Evolutionary conservation across 805 yeast species (phyloP), one percentile per base, ranked within the genome.

Genomic region (Cyberlindnera maclurae): DNA sequence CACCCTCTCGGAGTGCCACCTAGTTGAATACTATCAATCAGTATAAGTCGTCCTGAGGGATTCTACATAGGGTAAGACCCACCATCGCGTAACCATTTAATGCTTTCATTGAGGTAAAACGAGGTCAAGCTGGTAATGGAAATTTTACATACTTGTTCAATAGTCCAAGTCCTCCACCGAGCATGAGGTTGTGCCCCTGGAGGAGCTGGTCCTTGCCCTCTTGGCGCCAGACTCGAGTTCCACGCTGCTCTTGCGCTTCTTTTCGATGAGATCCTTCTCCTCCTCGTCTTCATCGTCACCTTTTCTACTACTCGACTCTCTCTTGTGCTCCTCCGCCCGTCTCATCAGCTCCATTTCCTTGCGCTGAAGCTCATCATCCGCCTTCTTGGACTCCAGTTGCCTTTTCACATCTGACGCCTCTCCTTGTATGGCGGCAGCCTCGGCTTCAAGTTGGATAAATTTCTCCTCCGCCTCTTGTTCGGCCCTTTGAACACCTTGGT

Each of bases 141-240:
- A n/a, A n/a, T n/a, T n/a, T n/a, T n/a, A n/a, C n/a, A n/a, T n/a
- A n/a, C 13, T 12, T 12, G 9, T 16, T 36, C 39, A 51, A 40
- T 50, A 50, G 29, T 46, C 50, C 41, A 50, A 39, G 17, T 43
- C 51, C 3, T 36, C 45, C 5, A 36, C 12, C 5, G n/a, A 26
- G 12, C 15, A 8, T 13, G 29, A 12, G n/a, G 31, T 5, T 5
- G 16, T 35, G n/a, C 40, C 31, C 12, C 31, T 13, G 12, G 31
- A 29, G 7, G 44, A 33, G 15, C 41, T 45, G 29, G 37, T 13
- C 17, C 44, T 45, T 11, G 43, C 39, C 24, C 42, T 42, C 30
- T 51, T 52, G 18, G 46, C 34, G 20, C 43, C 18, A 18, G 47
- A 48, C n/a, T 49, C 56, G 15, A 35, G 31, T 4, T 51, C 54